Evolutionary conservation across 441 rosid species (phyloP).

Genomic region (Euphorbia corollata): DNA sequence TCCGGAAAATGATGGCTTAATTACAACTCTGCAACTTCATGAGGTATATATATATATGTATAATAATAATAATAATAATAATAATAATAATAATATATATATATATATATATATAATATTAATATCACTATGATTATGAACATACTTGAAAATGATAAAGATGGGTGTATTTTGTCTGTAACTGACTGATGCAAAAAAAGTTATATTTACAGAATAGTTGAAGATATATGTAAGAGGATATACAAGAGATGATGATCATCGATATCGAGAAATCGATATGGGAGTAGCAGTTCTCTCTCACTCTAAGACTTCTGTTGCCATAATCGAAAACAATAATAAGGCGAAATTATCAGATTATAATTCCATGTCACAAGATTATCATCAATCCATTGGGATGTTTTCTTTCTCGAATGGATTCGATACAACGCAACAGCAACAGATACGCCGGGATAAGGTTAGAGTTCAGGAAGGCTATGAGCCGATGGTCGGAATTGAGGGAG

Average conservation of each 20-base stretch:
- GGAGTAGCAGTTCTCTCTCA: constrained; percentile 54
- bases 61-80: too few species aligned
- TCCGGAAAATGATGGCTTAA: constrained; percentile 40
- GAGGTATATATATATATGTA: constrained; percentile 29
- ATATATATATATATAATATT: not conserved
- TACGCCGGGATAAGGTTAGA: constrained; percentile 57
- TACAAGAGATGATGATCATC: constrained; percentile 25
- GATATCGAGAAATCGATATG: constrained; percentile 51
- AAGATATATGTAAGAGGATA: not conserved
- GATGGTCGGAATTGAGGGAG: constrained; percentile 37
- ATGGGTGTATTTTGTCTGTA: constrained; percentile 20
- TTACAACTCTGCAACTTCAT: constrained; percentile 34
- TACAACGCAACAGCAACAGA: constrained; percentile 40
- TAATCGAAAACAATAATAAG: constrained; percentile 10
- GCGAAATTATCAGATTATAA: constrained; percentile 15
- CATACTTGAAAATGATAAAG: constrained; percentile 27
- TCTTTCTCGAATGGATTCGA: constrained; percentile 70
- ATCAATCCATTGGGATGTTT: constrained; percentile 47
- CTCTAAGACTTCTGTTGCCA: constrained; percentile 5
- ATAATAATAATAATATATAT: too few species aligned
- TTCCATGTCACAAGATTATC: constrained; percentile 86
- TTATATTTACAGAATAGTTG: constrained; percentile 5
- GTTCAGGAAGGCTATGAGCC: constrained; percentile 32
- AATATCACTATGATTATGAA: constrained; percentile 13
- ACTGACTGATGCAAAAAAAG: constrained; percentile 17